phyloP scores from a whole-genome alignment of 768 basidiomycete species.

The Melanogaster broomeanus region DNA sequence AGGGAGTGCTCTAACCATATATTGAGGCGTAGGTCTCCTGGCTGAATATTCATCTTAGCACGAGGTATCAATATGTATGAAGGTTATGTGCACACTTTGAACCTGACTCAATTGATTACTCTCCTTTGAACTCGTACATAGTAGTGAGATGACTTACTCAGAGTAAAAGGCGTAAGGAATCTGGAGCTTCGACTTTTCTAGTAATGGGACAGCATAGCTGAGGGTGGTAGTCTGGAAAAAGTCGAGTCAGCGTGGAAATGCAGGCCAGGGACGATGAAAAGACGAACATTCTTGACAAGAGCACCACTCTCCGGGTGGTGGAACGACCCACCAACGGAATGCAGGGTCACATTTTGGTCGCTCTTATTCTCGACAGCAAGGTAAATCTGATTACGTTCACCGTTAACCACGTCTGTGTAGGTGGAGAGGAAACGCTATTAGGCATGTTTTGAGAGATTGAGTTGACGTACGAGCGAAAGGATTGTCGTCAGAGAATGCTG shows the following conservation, averaged over 20 bases:
- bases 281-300: conserved; percentile 73
- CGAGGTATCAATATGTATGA: neutral
- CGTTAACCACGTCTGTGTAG: conserved; percentile 75
- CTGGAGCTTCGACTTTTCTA: conserved; percentile 58
- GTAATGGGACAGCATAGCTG: conserved; percentile 52
- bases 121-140: neutral
- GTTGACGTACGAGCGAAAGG: conserved; percentile 69
- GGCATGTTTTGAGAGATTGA: neutral
- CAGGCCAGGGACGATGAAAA: neutral
- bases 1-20: conserved; percentile 73
- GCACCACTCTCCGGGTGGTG: conserved; percentile 61
- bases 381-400: conserved; percentile 70
- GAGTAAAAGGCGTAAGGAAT: conserved; percentile 77
- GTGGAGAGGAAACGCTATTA: conserved; percentile 10
- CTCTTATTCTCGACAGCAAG: conserved; percentile 77
- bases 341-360: conserved; percentile 67
- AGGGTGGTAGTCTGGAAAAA: conserved; percentile 54
- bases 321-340: conserved; percentile 66
- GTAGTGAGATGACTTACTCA: conserved; percentile 56
- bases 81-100: conserved; percentile 48
- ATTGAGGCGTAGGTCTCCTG: conserved; percentile 72
- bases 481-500: conserved; percentile 70
- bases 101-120: conserved; percentile 39
- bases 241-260: neutral
- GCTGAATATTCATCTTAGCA: conserved; percentile 41